phyloP scores from a whole-genome alignment of 2,329 filamentous ascomycete genomes.

The Hypoxylon sp. region DNA sequence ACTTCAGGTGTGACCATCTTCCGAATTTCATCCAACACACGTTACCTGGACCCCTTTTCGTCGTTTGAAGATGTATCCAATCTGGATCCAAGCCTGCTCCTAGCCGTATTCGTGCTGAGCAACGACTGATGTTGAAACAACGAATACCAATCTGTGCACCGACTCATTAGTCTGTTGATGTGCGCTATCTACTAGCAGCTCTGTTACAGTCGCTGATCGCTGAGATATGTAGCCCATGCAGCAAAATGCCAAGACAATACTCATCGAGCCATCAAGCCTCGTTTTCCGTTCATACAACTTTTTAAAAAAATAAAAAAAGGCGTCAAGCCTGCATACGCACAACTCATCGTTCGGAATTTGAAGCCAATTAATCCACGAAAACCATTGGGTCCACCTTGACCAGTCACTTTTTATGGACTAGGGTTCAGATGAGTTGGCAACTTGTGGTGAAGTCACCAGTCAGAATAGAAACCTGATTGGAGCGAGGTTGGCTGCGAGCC shows the following conservation, averaged over 20 bases:
- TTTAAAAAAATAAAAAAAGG: too few relatives aligned
- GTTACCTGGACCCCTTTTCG: slow-evolving; percentile 27
- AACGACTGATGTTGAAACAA: slow-evolving; percentile 23
- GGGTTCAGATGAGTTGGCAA: slow-evolving; percentile 39
- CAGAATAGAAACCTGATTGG: slow-evolving; percentile 34
- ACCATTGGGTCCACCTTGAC: slow-evolving; percentile 31
- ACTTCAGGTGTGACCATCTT: slow-evolving; percentile 29
- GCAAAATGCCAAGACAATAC: slow-evolving; percentile 28
- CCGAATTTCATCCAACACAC: slow-evolving; percentile 25
- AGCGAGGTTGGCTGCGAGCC: slow-evolving; percentile 20
- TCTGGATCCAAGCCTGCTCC: slow-evolving; percentile 25
- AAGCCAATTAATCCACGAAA: slow-evolving; percentile 36
- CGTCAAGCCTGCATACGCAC: slow-evolving; percentile 32
- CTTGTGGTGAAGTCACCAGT: slow-evolving; percentile 31
- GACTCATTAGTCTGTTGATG: slow-evolving; percentile 3
- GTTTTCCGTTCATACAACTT: too few relatives aligned
- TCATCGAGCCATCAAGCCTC: slow-evolving; percentile 8
- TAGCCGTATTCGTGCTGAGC: slow-evolving; percentile 33
- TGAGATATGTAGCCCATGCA: slow-evolving; percentile 13
- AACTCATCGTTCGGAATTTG: slow-evolving; percentile 37
- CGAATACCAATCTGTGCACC: slow-evolving; percentile 17
- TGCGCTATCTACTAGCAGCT: not conserved
- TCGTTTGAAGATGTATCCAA: slow-evolving; percentile 30
- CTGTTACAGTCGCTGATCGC: slow-evolving; percentile 11
- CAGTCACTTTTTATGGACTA: slow-evolving; percentile 30